Conservation (phyloP, 176 grass and related monocot genomes). For the Zea luxurians region DNA sequence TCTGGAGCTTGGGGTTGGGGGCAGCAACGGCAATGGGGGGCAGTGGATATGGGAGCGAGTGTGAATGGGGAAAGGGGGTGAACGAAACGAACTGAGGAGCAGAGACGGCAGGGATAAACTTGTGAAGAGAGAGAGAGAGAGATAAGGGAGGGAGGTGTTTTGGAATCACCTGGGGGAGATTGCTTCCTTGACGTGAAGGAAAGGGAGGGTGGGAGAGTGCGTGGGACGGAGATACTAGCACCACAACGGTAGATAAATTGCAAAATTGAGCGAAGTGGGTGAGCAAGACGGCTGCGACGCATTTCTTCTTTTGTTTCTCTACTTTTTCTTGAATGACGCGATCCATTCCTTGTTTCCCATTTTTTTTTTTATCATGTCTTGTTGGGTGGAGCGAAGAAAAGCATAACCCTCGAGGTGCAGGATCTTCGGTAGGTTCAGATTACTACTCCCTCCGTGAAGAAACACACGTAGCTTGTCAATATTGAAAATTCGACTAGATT, state of each 20-base stretch:
- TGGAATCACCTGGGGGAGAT: constrained; percentile 42
- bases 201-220: constrained; percentile 5
- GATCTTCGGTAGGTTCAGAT: too few species aligned
- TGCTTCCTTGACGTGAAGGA: constrained; percentile 43
- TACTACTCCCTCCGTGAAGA: too few species aligned
- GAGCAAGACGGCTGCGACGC: not conserved
- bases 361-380: not conserved
- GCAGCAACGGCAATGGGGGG: constrained; percentile 13
- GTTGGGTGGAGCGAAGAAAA: not conserved
- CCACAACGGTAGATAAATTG: not conserved
- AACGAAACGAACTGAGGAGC: not conserved
- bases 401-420: not conserved
- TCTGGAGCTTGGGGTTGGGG: constrained; percentile 35
- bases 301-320: not conserved
- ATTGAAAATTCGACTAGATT: too few species aligned
- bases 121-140: not conserved
- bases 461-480: too few species aligned
- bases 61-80: constrained; percentile 8
- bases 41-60: not conserved
- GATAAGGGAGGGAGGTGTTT: not conserved
- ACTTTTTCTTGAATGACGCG: not conserved
- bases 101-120: not conserved
- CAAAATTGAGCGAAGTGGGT: not conserved
- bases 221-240: not conserved
- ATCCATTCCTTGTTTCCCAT: not conserved